Percentiles rank a stretch among this genome's conserved stretches.
Evolutionary conservation across 768 basidiomycete genomes (phyloP).

Genomic region (Kwoniella dejecticola): DNA sequence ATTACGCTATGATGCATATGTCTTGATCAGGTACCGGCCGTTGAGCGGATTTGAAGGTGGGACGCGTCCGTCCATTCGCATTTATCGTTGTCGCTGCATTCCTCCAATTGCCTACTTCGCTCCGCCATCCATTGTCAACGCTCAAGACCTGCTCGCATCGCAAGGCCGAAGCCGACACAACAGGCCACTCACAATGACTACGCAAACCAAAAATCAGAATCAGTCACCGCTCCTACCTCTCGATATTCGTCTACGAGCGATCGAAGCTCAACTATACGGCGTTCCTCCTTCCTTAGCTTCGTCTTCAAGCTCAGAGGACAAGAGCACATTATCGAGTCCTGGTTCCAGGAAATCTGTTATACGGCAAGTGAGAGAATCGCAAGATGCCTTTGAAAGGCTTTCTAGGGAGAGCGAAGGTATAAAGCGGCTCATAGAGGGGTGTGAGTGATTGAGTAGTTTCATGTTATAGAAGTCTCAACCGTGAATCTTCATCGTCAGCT

Average conservation of each 20-base stretch:
- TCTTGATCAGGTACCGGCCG: conserved; percentile 3
- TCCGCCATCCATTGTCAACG: no score
- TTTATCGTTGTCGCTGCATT: no score
- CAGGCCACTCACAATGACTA: not conserved
- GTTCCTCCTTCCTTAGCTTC: not conserved
- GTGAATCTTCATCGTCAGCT: no score
- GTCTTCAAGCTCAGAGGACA: not conserved
- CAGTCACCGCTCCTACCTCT: conserved; percentile 31
- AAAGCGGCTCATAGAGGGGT: conserved; percentile 34
- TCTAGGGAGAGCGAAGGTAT: conserved; percentile 32
- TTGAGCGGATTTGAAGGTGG: not conserved
- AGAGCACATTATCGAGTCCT: no score
- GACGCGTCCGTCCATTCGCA: not conserved
- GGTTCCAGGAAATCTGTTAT: conserved; percentile 3
- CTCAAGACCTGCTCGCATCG: no score
- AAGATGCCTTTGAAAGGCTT: conserved; percentile 32
- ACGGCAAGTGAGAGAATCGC: conserved; percentile 24
- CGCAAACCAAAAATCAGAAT: not conserved
- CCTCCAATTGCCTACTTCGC: no score
- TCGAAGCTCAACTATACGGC: conserved; percentile 40
- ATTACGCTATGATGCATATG: not conserved
- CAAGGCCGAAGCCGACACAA: not conserved
- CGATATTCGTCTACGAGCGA: conserved; percentile 34
- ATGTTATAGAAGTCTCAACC: no score
- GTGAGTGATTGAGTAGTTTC: conserved; percentile 38